phyloP scores from a whole-genome alignment of 2,329 filamentous ascomycete species.

The Xylaria sp. region DNA sequence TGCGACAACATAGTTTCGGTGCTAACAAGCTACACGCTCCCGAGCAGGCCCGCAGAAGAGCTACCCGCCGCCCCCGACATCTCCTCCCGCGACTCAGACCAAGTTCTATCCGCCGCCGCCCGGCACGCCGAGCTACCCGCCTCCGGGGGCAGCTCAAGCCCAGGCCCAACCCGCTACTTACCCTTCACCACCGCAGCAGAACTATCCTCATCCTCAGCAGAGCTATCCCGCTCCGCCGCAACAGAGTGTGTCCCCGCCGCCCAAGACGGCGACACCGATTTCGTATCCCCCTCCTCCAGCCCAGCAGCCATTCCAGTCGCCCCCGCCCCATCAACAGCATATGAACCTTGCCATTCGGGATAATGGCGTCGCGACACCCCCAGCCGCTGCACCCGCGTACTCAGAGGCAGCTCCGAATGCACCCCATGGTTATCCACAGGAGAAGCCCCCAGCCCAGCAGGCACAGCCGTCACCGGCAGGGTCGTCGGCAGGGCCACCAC shows the following conservation, averaged over 20 bases:
- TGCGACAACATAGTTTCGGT: not conserved
- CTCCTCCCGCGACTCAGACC: slow-evolving; percentile 52
- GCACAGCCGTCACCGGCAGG: not conserved
- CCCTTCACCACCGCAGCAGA: slow-evolving; percentile 39
- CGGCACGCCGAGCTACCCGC: slow-evolving; percentile 42
- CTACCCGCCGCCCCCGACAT: slow-evolving; percentile 55
- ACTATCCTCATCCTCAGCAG: slow-evolving; percentile 35
- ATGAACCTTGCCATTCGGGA: slow-evolving; percentile 45
- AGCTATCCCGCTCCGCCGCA: slow-evolving; percentile 42
- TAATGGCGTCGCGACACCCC: slow-evolving; percentile 41
- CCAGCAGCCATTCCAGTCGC: slow-evolving; percentile 5
- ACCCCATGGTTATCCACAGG: slow-evolving; percentile 40
- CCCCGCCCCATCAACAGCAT: slow-evolving; percentile 43
- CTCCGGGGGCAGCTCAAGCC: slow-evolving; percentile 30
- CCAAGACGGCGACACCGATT: slow-evolving; percentile 40
- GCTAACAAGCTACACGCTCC: slow-evolving; percentile 11
- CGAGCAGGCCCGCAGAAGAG: slow-evolving; percentile 44
- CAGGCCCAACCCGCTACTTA: slow-evolving; percentile 32
- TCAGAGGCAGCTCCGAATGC: slow-evolving; percentile 32
- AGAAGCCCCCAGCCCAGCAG: slow-evolving; percentile 38
- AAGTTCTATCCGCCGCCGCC: slow-evolving; percentile 54
- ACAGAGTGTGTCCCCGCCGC: slow-evolving; percentile 46
- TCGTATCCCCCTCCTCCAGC: slow-evolving; percentile 41
- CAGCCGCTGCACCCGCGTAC: slow-evolving; percentile 35
- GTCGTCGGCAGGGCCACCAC: slow-evolving; percentile 26